Evolutionary conservation across 2,329 filamentous ascomycete genomes (phyloP).

Genomic region (Alternaria alternata): DNA sequence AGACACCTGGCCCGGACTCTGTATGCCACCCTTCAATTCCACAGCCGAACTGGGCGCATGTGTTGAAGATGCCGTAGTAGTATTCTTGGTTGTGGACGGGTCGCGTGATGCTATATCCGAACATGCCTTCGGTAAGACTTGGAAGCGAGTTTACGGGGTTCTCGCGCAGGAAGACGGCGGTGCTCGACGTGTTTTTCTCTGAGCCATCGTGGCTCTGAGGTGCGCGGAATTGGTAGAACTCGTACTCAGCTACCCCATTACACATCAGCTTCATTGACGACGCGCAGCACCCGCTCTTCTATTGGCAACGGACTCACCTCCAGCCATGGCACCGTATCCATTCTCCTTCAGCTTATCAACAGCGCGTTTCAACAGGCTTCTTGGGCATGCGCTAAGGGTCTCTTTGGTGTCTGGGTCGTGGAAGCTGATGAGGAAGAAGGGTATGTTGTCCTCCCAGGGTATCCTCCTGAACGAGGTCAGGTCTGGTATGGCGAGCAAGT

Average conservation of each 20-base stretch:
- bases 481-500: constrained; percentile 84
- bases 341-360: constrained; percentile 71
- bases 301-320: constrained; percentile 66
- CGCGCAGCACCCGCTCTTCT: constrained; percentile 23
- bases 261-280: constrained; percentile 29
- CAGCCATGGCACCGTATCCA: constrained; percentile 86
- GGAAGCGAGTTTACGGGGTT: constrained; percentile 79
- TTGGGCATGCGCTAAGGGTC: constrained; percentile 79
- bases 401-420: constrained; percentile 77
- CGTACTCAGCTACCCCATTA: constrained; percentile 78
- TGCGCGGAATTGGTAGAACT: constrained; percentile 89
- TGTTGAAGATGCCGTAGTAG: constrained; percentile 86
- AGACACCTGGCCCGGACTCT: constrained; percentile 91
- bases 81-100: constrained; percentile 91
- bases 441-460: constrained; percentile 87
- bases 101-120: constrained; percentile 88
- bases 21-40: constrained; percentile 95
- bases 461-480: constrained; percentile 80
- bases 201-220: constrained; percentile 62
- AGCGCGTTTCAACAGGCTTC: constrained; percentile 75
- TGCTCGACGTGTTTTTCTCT: constrained; percentile 70
- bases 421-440: constrained; percentile 86
- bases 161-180: constrained; percentile 75
- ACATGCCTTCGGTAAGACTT: constrained; percentile 90
- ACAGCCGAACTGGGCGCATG: constrained; percentile 78